Base-by-base conservation (phyloP, 768 basidiomycete genomes). In the Termitomyces sp. region DNA sequence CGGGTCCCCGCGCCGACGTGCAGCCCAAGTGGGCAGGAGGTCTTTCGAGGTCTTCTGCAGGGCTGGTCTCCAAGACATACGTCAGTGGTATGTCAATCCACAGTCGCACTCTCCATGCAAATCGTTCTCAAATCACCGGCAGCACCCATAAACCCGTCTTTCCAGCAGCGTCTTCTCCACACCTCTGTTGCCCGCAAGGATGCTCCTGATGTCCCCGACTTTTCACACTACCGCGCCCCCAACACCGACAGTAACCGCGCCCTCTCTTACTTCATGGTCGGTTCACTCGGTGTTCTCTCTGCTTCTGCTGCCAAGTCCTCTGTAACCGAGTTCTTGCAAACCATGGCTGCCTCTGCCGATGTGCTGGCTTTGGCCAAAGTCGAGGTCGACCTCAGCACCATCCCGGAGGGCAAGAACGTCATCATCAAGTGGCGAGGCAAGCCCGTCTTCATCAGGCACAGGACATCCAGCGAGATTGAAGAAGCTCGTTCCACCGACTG, bases 351-450 rank as follows among this genome's bases (percentile, higher is more conserved):
- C 23, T 96, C 94, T 39, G 94, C 96, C 35, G 97, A 99, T 69
- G 96, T 99, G 52, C 86, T 98, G 65, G 97, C 97, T 49, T 81
- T 98, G 62, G 97, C 97, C 59, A 98, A 98, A 78, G 92, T 98
- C 59, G 97, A 99, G 75, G 85, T 99, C 58, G 93, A 96, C 39
- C 84, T 99, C 59, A 74, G 76, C 54, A 77, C 74, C 59, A 98
- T 99, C 67, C 97, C 97, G 37, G 94, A 98, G 81, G 94, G 94
- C 73, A 95, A 94, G 83, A 95, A 96, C 70, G 90, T 89, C 64
- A 86, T 96, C 73, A 91, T 95, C 77, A 94, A 98, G 79, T 99
- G 97, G 97, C 91, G 97, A 68, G 97, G 97, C 72, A 99, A 99
- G 81, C 97, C 97, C 62, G 97, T 99, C 54, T 98, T 98, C 80